Evolutionary conservation across 2,329 filamentous ascomycete genomes (phyloP).

Genomic region (Fusarium sp.): DNA sequence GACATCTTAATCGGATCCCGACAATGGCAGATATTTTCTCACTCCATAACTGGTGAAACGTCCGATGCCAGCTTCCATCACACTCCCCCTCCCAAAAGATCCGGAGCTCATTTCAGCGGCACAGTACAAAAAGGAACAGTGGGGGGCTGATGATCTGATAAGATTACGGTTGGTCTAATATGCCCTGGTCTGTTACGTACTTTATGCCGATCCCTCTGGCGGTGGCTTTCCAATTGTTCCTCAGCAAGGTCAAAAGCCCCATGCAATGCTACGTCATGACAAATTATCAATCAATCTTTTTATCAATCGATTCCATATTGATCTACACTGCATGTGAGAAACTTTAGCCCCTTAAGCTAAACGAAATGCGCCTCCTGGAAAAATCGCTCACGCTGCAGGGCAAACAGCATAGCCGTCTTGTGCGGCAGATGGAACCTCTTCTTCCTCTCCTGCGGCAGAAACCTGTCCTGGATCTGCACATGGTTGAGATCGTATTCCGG

Average conservation of each 20-base stretch:
- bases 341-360: neutral
- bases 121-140: neutral
- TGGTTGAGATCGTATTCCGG: constrained; percentile 42
- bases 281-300: constrained; percentile 2
- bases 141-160: constrained; percentile 26
- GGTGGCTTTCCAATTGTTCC: neutral
- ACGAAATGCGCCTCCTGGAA: constrained; percentile 47
- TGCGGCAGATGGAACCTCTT: constrained; percentile 48
- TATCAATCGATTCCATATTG: neutral
- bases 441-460: constrained; percentile 47
- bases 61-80: constrained; percentile 7
- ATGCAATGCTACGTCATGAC: constrained; percentile 13
- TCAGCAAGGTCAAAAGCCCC: neutral
- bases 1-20: neutral
- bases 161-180: constrained; percentile 13
- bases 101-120: constrained; percentile 12
- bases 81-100: neutral
- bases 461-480: constrained; percentile 45
- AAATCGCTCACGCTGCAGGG: constrained; percentile 47
- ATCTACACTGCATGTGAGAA: constrained; percentile 3
- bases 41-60: constrained; percentile 20
- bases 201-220: constrained; percentile 1
- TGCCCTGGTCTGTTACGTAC: constrained; percentile 11
- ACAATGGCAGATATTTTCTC: neutral
- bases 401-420: constrained; percentile 48